Base-by-base conservation (phyloP, 2,329 filamentous ascomycete genomes). In the Trichoderma endophyticum region DNA sequence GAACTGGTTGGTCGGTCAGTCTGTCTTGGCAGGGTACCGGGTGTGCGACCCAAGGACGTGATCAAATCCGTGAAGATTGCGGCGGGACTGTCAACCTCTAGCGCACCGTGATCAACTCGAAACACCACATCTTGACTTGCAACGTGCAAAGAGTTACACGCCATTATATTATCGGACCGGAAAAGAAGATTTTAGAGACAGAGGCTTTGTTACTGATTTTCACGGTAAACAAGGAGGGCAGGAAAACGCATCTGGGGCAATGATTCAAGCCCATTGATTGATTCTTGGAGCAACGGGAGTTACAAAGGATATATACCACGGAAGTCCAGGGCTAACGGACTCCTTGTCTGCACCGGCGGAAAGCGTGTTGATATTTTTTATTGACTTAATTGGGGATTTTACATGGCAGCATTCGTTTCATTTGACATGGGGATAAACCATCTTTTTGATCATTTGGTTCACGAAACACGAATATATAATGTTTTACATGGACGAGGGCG, bases 11-110 rank as follows among this genome's bases (percentile, higher is more conserved):
- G 72, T 3, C 77, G 72, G 15, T 79, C 81, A 18, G 79, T 84
- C 7, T 84, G 83, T 54, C 73, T 84, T 8, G 83, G 83, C 9
- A 77, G 81, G 6, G 78, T 78, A 2, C 83, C 83, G 0, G 83
- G 81, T 0, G 72, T 84, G 11, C 79, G 83, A 7, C 81, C 81
- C 1, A 80, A 77, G 51, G 82, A 84, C 57, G 74, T 84, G 1
- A 75, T 82, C 63, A 74, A 64, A 18, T 80, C 81, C 9, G 75
- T 82, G 54, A 78, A 77, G 73, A 36, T 77, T 43, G 77, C 79
- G 2, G 75, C 77, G 0, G 77, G 79, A 5, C 30, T 74, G 3
- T 32, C 36, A 14, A 14, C 57, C 18, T 43, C 57, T 3, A 61
- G 12, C n/a, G 32, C 64, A 39, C 32, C 66, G 18, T 62, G 21